phyloP scores from a whole-genome alignment of 1,139 yeast genomes.

The Kodamaea sp. region DNA sequence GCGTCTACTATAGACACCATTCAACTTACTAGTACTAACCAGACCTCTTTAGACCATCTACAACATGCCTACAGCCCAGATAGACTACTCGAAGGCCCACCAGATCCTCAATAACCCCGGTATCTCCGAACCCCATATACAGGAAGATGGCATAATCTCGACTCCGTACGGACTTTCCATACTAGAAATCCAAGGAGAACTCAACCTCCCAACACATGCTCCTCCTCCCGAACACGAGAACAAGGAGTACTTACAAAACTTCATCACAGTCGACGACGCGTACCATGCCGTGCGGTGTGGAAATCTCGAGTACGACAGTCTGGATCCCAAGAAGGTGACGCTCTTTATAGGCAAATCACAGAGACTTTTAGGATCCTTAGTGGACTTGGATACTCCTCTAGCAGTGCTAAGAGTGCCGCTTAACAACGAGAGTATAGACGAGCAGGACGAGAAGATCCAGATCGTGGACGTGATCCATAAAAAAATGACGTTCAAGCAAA shows the following conservation, averaged over 20 bases:
- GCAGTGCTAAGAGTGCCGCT: slow-evolving; percentile 54
- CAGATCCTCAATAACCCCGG: slow-evolving; percentile 16
- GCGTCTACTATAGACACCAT: too few species aligned
- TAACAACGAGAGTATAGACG: slow-evolving; percentile 9
- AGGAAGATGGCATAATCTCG: slow-evolving; percentile 27
- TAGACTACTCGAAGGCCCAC: slow-evolving; percentile 32
- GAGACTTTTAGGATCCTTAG: slow-evolving; percentile 59
- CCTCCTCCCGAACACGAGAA: slow-evolving; percentile 26
- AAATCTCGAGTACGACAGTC: slow-evolving; percentile 49
- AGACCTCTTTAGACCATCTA: background rate
- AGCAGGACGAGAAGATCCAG: slow-evolving; percentile 28
- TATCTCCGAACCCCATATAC: background rate
- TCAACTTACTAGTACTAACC: too few species aligned
- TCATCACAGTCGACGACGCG: slow-evolving; percentile 36
- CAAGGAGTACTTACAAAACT: slow-evolving; percentile 27
- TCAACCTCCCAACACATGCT: slow-evolving; percentile 51
- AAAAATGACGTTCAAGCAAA: slow-evolving; percentile 59
- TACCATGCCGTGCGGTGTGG: slow-evolving; percentile 61
- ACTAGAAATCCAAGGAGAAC: slow-evolving; percentile 72
- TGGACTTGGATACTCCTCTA: slow-evolving; percentile 58
- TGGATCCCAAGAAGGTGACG: slow-evolving; percentile 48
- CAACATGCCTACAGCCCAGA: slow-evolving; percentile 22
- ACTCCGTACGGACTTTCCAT: slow-evolving; percentile 61
- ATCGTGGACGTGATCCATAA: slow-evolving; percentile 59
- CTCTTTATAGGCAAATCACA: slow-evolving; percentile 67